Conservation (phyloP, 441 rosid genomes). For the Euphorbia neoarborescens region DNA sequence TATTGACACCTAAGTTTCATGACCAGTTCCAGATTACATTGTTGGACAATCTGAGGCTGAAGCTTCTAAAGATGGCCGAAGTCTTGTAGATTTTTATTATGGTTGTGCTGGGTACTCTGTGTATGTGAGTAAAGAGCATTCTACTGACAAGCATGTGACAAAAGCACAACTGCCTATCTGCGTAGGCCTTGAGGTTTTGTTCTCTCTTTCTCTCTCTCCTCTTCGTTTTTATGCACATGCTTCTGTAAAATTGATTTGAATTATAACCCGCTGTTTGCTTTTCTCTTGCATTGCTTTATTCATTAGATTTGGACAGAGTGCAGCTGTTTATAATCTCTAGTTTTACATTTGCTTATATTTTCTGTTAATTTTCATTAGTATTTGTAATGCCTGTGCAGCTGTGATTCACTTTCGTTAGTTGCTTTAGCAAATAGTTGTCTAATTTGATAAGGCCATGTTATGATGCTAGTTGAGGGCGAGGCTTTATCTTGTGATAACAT, state of each 20-base stretch:
- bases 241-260: neutral
- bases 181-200: conserved; percentile 52
- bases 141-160: conserved; percentile 31
- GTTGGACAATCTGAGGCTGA: conserved; percentile 44
- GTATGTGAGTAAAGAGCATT: conserved; percentile 30
- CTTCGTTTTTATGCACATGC: neutral
- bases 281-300: neutral
- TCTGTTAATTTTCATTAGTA: neutral
- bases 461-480: neutral
- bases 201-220: conserved; percentile 8
- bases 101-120: conserved; percentile 61
- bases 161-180: conserved; percentile 49
- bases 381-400: neutral
- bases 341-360: neutral
- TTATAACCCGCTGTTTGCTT: neutral
- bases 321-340: neutral
- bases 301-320: neutral
- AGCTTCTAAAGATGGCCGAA: conserved; percentile 39
- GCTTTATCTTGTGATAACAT: neutral
- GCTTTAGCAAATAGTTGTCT: neutral
- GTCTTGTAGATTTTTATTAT: conserved; percentile 45
- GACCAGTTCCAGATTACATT: conserved; percentile 37
- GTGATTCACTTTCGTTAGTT: neutral
- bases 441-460: neutral
- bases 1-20: conserved; percentile 17